Percentiles rank a stretch among this genome's conserved stretches.
Conservation (phyloP, 1,139 yeast genomes). For the Candida buenavistaensis region DNA sequence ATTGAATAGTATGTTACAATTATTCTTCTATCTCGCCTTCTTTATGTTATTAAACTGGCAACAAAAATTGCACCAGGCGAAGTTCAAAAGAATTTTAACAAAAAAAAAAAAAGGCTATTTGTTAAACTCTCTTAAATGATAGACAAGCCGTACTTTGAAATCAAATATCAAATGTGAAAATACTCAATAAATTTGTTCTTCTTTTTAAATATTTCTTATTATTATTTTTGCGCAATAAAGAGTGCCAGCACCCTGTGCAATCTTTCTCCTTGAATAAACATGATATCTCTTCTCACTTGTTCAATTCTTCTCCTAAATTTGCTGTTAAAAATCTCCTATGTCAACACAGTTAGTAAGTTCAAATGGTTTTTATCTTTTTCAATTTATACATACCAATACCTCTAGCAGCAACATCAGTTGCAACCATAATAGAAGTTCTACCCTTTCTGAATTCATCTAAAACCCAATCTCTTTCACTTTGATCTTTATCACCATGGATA, state of each 20-base stretch:
- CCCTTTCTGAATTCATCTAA: slow-evolving; percentile 89
- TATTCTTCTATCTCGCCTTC: neutral
- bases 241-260: neutral
- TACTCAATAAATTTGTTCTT: neutral
- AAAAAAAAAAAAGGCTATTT: neutral
- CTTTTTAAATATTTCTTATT: slow-evolving; percentile 5
- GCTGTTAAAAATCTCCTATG: neutral
- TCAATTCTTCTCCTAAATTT: slow-evolving; percentile 4
- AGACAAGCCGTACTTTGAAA: neutral
- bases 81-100: neutral
- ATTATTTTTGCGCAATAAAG: slow-evolving; percentile 1
- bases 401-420: slow-evolving; percentile 99
- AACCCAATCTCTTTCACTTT: slow-evolving; percentile 99
- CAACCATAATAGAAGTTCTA: slow-evolving; percentile 95
- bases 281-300: no score
- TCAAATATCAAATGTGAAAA: neutral
- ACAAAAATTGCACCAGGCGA: neutral
- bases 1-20: neutral
- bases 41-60: neutral
- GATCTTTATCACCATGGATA: slow-evolving; percentile 98
- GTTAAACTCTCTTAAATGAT: neutral
- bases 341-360: slow-evolving; percentile 8
- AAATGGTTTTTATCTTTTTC: no score
- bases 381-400: slow-evolving; percentile 99
- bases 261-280: slow-evolving; percentile 5